Evolutionary conservation across 352 stramenopile genomes (phyloP).

Genomic region (Phytopythium boreale): DNA sequence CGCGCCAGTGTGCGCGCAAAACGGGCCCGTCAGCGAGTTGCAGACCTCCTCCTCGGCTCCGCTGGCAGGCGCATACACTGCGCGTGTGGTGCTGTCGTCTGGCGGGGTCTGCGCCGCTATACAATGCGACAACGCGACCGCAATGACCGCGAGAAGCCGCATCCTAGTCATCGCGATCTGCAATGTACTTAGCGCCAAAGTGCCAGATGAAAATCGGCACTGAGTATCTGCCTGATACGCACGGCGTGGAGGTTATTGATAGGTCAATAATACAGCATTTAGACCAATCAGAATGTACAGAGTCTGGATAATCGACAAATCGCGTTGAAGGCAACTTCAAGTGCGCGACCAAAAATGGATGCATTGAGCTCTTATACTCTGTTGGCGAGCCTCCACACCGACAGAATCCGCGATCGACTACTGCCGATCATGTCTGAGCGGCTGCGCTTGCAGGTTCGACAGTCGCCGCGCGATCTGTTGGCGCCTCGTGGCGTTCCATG

Average conservation of each 20-base stretch:
- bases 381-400: no score
- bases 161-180: background rate
- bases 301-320: background rate
- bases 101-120: background rate
- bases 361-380: no score
- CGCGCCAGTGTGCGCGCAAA: constrained; percentile 40
- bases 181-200: background rate
- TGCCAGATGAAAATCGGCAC: background rate
- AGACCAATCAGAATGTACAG: background rate
- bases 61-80: background rate
- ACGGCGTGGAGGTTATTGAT: background rate
- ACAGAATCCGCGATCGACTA: background rate
- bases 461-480: background rate
- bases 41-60: constrained; percentile 23
- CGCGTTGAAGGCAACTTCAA: background rate
- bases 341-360: background rate
- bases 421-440: background rate
- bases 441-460: background rate
- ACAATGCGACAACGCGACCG: background rate
- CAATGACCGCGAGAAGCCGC: background rate
- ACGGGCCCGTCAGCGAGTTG: constrained; percentile 65
- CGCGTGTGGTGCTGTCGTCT: background rate
- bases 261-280: background rate
- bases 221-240: no score
- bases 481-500: background rate